Conservation (phyloP, 106 monocot species). For the Apostasia ramifera region DNA sequence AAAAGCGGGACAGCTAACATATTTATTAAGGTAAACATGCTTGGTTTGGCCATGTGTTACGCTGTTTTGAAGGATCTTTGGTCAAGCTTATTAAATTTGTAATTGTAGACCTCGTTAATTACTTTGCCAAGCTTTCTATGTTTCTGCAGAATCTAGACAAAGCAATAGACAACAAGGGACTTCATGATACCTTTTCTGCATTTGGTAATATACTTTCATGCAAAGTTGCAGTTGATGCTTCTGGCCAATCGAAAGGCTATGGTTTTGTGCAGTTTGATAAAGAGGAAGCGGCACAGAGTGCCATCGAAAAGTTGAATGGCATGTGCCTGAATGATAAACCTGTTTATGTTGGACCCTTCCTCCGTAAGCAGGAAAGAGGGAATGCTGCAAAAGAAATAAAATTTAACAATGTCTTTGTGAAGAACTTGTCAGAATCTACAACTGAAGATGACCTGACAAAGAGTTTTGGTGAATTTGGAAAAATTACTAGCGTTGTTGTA, state of each 20-base stretch:
- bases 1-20: conserved; percentile 80
- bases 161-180: conserved; percentile 75
- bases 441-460: conserved; percentile 46
- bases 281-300: conserved; percentile 58
- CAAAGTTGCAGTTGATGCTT: conserved; percentile 49
- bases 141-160: conserved; percentile 80
- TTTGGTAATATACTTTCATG: conserved; percentile 67
- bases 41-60: background rate
- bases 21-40: conserved; percentile 65
- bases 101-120: no score
- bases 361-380: conserved; percentile 65
- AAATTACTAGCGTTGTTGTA: conserved; percentile 61
- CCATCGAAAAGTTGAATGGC: conserved; percentile 61
- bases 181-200: conserved; percentile 65
- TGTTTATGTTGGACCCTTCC: conserved; percentile 68
- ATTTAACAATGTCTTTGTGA: conserved; percentile 72
- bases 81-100: no score
- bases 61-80: no score
- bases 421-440: conserved; percentile 54
- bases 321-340: conserved; percentile 68
- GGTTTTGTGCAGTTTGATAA: conserved; percentile 74
- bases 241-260: conserved; percentile 75
- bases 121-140: no score
- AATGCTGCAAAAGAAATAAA: conserved; percentile 30
- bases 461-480: conserved; percentile 48